Evolutionary conservation across 2,329 filamentous ascomycete species (phyloP), one percentile per base, ranked within the genome.

Genomic region (Trichophyton schoenleinii): DNA sequence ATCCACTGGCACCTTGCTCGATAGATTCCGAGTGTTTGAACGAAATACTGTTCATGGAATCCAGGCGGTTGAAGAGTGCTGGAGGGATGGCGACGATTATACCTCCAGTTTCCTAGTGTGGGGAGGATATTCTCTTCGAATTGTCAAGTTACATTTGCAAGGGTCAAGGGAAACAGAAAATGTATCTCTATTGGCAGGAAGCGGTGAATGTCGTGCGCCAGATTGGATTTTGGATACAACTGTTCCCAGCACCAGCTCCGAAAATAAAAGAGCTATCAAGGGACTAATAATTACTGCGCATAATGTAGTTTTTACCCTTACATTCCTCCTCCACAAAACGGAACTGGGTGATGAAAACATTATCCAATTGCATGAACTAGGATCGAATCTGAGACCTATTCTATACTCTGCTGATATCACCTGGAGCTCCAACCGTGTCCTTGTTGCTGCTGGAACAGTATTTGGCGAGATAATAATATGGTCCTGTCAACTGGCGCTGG

Each of bases 391-490:
- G 6, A 83, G 88, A 49, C 92, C 91, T 1, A 91, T 95, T 60
- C 80, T 99, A 6, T 99, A 95, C 73, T 89, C 90, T 15, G 92
- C 91, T 3, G 83, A 88, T 68, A 73, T 95, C 18, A 75, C 80
- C 44, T 89, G 87, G 80, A 73, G 85, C 6, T 79, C 80, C 5
- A 77, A 78, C 52, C 78, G 79, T 59, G 78, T 95, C 53, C 79
- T 96, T 20, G 82, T 96, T 58, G 89, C 90, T 5, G 88, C 88
- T 2, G 94, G 94, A 0, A 97, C 94, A 0, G 91, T 92, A 0
- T 97, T 97, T 73, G 94, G 94, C 2, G 91, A 97, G 72, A 88
- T 99, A 38, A 79, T 96, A 42, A 82, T 95, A 15, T 97, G 94
- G 94, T 88, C 86, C 65, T 91, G 84, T 67, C 74, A 76, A 55